Percentiles rank a stretch among this genome's conserved stretches.
Evolutionary conservation across 208 protist species (phyloP).

Genomic region (Trypanosoma mega): DNA sequence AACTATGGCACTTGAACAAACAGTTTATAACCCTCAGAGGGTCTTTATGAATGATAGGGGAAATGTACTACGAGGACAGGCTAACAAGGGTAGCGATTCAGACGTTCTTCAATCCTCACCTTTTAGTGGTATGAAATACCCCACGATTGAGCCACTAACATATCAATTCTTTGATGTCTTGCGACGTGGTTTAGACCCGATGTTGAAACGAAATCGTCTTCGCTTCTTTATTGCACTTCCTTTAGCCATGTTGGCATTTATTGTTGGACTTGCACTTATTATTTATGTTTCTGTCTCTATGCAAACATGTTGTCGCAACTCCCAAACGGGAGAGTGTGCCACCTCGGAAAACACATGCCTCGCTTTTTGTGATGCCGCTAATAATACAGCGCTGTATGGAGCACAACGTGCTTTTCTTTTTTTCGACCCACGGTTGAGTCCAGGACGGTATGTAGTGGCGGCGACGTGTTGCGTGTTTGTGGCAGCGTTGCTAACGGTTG

Average conservation of each 20-base stretch:
- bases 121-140: slow-evolving; percentile 59
- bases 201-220: slow-evolving; percentile 33
- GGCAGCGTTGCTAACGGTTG: slow-evolving; percentile 26
- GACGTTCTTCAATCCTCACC: slow-evolving; percentile 28
- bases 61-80: not conserved
- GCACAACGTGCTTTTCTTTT: slow-evolving; percentile 18
- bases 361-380: slow-evolving; percentile 9
- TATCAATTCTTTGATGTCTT: slow-evolving; percentile 45
- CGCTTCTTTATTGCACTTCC: slow-evolving; percentile 43
- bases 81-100: slow-evolving; percentile 24
- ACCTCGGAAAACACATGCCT: not conserved
- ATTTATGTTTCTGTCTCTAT: slow-evolving; percentile 34
- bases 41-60: not conserved
- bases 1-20: slow-evolving; percentile 11
- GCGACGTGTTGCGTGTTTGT: slow-evolving; percentile 43
- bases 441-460: slow-evolving; percentile 32
- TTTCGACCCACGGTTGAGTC: not conserved
- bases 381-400: slow-evolving; percentile 7
- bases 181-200: slow-evolving; percentile 35
- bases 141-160: slow-evolving; percentile 58
- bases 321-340: slow-evolving; percentile 10
- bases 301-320: slow-evolving; percentile 28
- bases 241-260: slow-evolving; percentile 34
- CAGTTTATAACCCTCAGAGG: slow-evolving; percentile 27
- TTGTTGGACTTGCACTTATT: slow-evolving; percentile 44